Evolutionary conservation across 352 stramenopile genomes (phyloP), one percentile per base, ranked within the genome.

Genomic region (Globisporangium mamillatum): DNA sequence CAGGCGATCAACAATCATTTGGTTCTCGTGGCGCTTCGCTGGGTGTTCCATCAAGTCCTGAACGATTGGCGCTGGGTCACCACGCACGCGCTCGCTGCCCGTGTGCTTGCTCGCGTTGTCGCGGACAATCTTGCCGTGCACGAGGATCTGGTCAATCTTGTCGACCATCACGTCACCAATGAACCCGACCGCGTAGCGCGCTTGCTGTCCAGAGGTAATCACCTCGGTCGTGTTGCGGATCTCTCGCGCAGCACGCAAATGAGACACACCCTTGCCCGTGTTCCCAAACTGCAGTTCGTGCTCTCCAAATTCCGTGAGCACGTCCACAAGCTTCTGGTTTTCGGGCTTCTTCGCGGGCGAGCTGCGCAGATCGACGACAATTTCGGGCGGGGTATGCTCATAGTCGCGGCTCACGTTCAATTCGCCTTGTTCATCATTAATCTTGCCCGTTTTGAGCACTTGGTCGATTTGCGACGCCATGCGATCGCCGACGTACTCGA

Each of bases 101-200:
- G 50, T 67, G 1, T 63, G 63, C 3, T 38, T 67, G 29, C 72
- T 70, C 1, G 69, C 69, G 0, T 67, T 67, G 44, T 91, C 83
- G 29, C 77, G 74, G 1, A 91, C 66, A 48, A 92, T 90, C 48
- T 84, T 84, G 50, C 82, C 82, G n/a, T 90, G 73, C 60, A 78
- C 41, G 16, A 92, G 63, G 32, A 94, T 90, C 68, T 94, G 84
- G 24, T 94, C 81, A 44, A 94, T 91, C 72, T 94, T 94, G 44
- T 90, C 78, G 1, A 81, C 76, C 25, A 94, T 82, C 29, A 91
- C 81, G n/a, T 84, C 73, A 41, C 86, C 86, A 50, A 94, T 82
- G 36, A 89, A 75, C 44, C 75, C 75, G 14, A 90, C 74, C n/a
- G 66, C 55, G 7, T 71, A 72, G 4, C 73, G 72, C n/a, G 86